Evolutionary conservation across 768 basidiomycete species (phyloP), one percentile per base, ranked within the genome.

Genomic region (Mycena venus): DNA sequence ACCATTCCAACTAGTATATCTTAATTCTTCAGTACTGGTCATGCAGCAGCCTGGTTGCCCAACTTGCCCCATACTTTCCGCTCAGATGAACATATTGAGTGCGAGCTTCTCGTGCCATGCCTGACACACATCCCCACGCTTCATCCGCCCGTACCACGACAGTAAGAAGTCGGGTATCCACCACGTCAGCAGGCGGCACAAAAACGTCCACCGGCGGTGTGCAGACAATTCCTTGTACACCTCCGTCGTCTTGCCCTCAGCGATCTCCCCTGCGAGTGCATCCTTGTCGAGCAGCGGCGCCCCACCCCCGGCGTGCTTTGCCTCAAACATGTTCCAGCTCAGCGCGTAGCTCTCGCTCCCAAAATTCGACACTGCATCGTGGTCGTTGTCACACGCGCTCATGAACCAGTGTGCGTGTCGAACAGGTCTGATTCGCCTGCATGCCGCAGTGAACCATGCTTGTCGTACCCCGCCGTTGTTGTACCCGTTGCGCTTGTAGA

Each of bases 21-120:
- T n/a, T n/a, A n/a, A n/a, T n/a, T n/a, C n/a, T n/a, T n/a, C n/a
- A n/a, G n/a, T n/a, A n/a, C n/a, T n/a, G n/a, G n/a, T n/a, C n/a
- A n/a, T n/a, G n/a, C n/a, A n/a, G n/a, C n/a, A n/a, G n/a, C n/a
- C n/a, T n/a, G n/a, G n/a, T n/a, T n/a, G n/a, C n/a, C n/a, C n/a
- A n/a, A n/a, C n/a, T n/a, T n/a, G n/a, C n/a, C n/a, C n/a, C n/a
- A n/a, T n/a, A n/a, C n/a, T n/a, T n/a, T n/a, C n/a, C n/a, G n/a
- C n/a, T n/a, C 97, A 99, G 78, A 99, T 99, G 84, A 99, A 86
- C 71, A 99, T 83, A 83, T 99, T 99, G 80, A 99, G 90, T 4
- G 96, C 95, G 1, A 99, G 87, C 83, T 99, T 99, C 84, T 99
- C 98, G 71, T 97, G 87, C 98, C 98, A 99, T 2, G 98, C 98